A percentile compares a stretch with the other conserved stretches of the same genome.
Conservation (phyloP, 2,329 filamentous ascomycete species). For the Colletotrichum sp. region DNA sequence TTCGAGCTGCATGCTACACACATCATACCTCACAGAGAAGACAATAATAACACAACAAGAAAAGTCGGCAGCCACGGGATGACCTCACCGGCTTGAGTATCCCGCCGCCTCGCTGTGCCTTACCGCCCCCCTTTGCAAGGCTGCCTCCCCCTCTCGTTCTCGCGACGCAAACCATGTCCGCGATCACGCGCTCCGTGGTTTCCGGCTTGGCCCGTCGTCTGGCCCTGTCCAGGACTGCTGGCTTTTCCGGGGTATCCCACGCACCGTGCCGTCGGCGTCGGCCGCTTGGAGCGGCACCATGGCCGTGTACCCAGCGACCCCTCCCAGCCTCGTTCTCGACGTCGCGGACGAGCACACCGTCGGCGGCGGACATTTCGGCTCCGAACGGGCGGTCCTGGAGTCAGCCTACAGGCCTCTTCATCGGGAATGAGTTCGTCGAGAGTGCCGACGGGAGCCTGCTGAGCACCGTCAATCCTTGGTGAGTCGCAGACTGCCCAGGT, state of each 20-base stretch:
- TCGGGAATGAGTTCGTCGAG: constrained; percentile 81
- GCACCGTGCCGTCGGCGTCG: background rate
- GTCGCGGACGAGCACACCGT: constrained; percentile 22
- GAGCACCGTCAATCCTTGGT: constrained; percentile 73
- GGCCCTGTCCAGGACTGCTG: background rate
- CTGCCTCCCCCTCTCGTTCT: constrained; percentile 4
- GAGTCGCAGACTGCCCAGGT: constrained; percentile 26
- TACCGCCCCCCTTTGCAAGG: background rate
- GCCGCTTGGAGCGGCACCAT: background rate
- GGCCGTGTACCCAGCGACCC: background rate
- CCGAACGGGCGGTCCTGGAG: constrained; percentile 77
- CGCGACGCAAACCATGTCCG: background rate
- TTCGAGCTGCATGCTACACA: background rate
- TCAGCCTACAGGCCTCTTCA: constrained; percentile 80
- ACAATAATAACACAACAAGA: background rate
- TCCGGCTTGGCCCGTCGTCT: constrained; percentile 3
- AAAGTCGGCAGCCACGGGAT: background rate
- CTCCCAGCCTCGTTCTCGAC: background rate
- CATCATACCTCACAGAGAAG: background rate
- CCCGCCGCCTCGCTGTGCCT: background rate
- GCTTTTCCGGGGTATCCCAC: background rate
- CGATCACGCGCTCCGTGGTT: background rate
- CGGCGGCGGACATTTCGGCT: constrained; percentile 67
- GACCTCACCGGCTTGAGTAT: background rate
- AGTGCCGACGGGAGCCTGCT: constrained; percentile 70